Conservation (phyloP, 1,139 yeast species). For the Hyphopichia burtonii region DNA sequence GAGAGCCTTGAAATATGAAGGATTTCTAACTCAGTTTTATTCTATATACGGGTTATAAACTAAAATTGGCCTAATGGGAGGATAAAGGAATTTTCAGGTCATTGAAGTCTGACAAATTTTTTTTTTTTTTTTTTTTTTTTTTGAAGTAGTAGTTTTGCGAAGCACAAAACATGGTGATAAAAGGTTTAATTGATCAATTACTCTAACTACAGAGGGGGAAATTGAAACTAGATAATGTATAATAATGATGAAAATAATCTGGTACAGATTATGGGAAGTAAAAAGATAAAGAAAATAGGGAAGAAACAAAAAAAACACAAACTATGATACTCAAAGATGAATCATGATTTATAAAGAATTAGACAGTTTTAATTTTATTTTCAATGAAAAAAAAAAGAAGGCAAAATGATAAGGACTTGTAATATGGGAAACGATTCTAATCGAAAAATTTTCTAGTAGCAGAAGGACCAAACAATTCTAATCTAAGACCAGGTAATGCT, state of each 20-base stretch:
- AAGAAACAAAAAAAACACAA: background rate
- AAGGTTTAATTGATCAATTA: too few relatives aligned
- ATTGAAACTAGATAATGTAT: background rate
- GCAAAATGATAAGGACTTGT: too few relatives aligned
- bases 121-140: too few relatives aligned
- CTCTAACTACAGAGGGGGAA: background rate
- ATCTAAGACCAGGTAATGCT: slow-evolving; percentile 89
- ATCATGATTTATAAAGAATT: background rate
- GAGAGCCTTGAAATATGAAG: too few relatives aligned
- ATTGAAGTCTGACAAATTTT: too few relatives aligned
- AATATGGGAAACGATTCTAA: slow-evolving; percentile 32
- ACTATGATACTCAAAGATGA: background rate
- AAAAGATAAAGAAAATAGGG: background rate
- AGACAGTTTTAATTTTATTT: background rate
- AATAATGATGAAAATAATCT: background rate
- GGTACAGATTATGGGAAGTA: background rate
- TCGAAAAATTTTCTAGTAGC: slow-evolving; percentile 87
- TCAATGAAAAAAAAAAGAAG: background rate
- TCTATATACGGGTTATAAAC: too few relatives aligned
- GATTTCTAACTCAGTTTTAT: too few relatives aligned
- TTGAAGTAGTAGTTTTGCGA: too few relatives aligned
- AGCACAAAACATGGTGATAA: too few relatives aligned
- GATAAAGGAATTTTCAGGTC: too few relatives aligned
- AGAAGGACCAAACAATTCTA: slow-evolving; percentile 88
- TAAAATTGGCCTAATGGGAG: too few relatives aligned